Percentiles rank a stretch among this genome's conserved stretches.
Conservation (phyloP, 768 basidiomycete genomes). For the Baorangia bicolor region DNA sequence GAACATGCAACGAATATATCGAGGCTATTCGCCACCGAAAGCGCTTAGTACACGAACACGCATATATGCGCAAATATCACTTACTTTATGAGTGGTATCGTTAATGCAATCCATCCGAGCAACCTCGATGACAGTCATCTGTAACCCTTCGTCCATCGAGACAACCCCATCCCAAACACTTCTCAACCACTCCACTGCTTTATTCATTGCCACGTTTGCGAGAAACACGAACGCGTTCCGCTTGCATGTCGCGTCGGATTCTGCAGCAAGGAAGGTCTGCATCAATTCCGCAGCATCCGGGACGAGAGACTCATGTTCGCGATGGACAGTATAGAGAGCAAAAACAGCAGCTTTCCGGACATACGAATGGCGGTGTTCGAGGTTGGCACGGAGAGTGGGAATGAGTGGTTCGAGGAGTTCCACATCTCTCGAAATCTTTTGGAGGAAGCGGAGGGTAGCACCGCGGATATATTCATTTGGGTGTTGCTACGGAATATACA, state of each 20-base stretch:
- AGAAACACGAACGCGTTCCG: slow-evolving; percentile 97
- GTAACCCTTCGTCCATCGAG: slow-evolving; percentile 85
- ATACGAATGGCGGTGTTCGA: slow-evolving; percentile 97
- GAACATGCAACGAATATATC: slow-evolving; percentile 92
- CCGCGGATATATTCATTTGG: slow-evolving; percentile 99
- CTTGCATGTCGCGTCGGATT: slow-evolving; percentile 94
- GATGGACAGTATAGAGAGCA: slow-evolving; percentile 91
- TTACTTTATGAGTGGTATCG: slow-evolving; percentile 79
- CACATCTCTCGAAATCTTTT: slow-evolving; percentile 90
- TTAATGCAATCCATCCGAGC: slow-evolving; percentile 85
- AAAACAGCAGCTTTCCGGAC: slow-evolving; percentile 99
- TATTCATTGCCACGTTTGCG: slow-evolving; percentile 79
- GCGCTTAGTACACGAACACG: slow-evolving; percentile 3
- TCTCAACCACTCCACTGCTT: slow-evolving; percentile 89
- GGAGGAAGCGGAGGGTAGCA: slow-evolving; percentile 92
- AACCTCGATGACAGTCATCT: slow-evolving; percentile 95
- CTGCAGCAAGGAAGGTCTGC: slow-evolving; percentile 93
- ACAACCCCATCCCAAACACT: slow-evolving; percentile 82
- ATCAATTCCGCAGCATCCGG: slow-evolving; percentile 96
- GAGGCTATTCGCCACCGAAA: slow-evolving; percentile 48
- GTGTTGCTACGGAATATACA: slow-evolving; percentile 71
- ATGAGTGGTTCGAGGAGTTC: slow-evolving; percentile 96
- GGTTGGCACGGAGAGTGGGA: slow-evolving; percentile 88
- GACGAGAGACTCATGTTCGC: slow-evolving; percentile 90
- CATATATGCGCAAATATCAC: slow-evolving; percentile 25